Conservation (phyloP, 352 stramenopile species). For the Globisporangium irregulare region DNA sequence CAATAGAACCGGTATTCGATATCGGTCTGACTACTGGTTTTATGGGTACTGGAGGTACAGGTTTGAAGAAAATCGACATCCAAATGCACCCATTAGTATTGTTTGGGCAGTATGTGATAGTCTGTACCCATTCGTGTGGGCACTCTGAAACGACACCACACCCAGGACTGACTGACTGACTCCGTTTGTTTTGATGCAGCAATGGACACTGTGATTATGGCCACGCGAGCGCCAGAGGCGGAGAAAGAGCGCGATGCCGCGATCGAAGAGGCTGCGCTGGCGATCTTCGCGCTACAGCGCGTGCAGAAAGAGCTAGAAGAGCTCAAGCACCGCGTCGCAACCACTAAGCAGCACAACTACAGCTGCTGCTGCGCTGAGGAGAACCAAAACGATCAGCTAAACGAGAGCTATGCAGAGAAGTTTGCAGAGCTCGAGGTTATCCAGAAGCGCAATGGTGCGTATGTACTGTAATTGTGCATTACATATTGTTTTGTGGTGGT, state of each 20-base stretch:
- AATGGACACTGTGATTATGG: neutral
- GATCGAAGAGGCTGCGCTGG: slow-evolving; percentile 29
- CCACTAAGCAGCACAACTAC: neutral
- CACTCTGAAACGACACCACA: neutral
- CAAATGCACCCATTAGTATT: too few species aligned
- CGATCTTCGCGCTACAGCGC: slow-evolving; percentile 14
- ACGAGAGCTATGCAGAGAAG: neutral
- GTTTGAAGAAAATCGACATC: too few species aligned
- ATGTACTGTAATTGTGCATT: neutral
- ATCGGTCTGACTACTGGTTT: too few species aligned
- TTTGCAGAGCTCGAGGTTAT: neutral
- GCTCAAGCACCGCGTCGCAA: neutral
- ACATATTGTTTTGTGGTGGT: neutral
- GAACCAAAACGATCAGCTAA: too few species aligned
- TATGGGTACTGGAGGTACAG: too few species aligned
- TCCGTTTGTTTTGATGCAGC: neutral
- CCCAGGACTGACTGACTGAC: neutral
- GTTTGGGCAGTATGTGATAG: neutral
- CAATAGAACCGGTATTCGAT: too few species aligned
- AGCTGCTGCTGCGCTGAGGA: neutral
- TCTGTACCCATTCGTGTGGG: neutral
- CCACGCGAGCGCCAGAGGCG: neutral
- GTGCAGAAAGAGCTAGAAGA: slow-evolving; percentile 6
- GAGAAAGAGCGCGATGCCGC: slow-evolving; percentile 32
- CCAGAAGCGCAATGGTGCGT: slow-evolving; percentile 4